Conservation (phyloP, 2,329 filamentous ascomycete species). For the Trichophyton schoenleinii region DNA sequence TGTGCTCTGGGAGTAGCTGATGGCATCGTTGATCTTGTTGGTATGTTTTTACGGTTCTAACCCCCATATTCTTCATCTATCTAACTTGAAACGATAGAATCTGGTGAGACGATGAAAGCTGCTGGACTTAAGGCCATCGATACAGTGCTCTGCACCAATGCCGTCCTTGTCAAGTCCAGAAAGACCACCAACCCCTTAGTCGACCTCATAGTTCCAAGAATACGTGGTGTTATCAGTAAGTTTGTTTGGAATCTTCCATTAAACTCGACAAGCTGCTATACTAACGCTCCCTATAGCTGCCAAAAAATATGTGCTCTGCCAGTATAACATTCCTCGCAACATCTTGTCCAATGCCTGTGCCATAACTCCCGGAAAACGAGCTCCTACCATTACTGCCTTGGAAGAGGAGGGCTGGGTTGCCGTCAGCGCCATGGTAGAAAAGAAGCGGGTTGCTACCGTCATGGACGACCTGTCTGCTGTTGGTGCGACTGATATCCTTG, state of each 20-base stretch:
- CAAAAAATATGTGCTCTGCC: slow-evolving; percentile 85
- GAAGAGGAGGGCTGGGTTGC: slow-evolving; percentile 88
- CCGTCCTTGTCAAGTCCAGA: slow-evolving; percentile 84
- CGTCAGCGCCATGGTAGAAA: slow-evolving; percentile 86
- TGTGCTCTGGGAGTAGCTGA: slow-evolving; percentile 92
- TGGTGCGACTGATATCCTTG: slow-evolving; percentile 74
- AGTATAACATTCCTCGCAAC: slow-evolving; percentile 77
- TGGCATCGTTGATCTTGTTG: slow-evolving; percentile 93
- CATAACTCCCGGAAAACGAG: slow-evolving; percentile 87
- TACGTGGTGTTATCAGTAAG: slow-evolving; percentile 76
- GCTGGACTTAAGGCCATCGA: slow-evolving; percentile 89
- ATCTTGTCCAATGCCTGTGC: slow-evolving; percentile 54
- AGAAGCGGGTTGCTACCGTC: slow-evolving; percentile 67
- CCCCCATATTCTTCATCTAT: not conserved
- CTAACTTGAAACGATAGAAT: slow-evolving; percentile 47
- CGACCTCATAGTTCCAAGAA: slow-evolving; percentile 71
- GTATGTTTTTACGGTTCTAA: slow-evolving; percentile 41
- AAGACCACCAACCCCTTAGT: slow-evolving; percentile 70
- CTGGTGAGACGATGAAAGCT: slow-evolving; percentile 94
- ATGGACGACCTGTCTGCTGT: slow-evolving; percentile 73
- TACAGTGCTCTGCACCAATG: slow-evolving; percentile 77
- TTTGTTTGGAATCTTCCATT: slow-evolving; percentile 5
- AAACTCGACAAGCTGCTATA: not conserved
- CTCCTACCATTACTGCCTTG: slow-evolving; percentile 78
- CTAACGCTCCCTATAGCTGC: slow-evolving; percentile 43